Evolutionary conservation across 305 asterid genomes (phyloP), one percentile per base, ranked within the genome.

Genomic region (Fraxinus sp.): DNA sequence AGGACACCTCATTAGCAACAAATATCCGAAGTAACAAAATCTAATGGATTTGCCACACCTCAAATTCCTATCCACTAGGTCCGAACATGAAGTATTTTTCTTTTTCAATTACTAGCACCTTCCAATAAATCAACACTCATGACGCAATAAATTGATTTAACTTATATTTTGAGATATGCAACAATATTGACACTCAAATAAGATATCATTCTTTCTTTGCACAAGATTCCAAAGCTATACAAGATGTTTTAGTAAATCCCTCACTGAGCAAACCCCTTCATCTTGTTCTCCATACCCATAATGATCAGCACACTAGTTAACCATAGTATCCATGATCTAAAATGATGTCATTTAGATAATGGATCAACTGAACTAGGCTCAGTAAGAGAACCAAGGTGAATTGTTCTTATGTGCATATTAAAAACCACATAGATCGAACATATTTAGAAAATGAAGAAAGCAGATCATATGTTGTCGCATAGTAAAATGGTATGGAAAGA

Each of bases 1-100:
- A 73, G 57, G 46, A 79, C 57, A 28, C 41, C 74, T 39, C 66
- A 80, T 74, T 52, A 73, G 78, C 79, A 70, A 59, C 55, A 75
- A 80, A 24, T 78, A 78, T 64, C 74, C 66, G 0, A 74, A 24
- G 49, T 16, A 52, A 70, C 76, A 24, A 26, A 49, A 57, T 57
- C 66, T 22, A 62, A 22, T 9, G 26, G 33, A 62, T 2, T 62
- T 62, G 72, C 72, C 13, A 62, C 72, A 22, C 30, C 72, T 20
- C 16, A 62, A 20, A 20, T 20, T 22, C 72, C 72, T 2, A 62
- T 62, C 72, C 16, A 62, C 33, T 0, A 62, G 72, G 72, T 62
- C 11, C 14, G 3, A 1, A 64, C 72, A 24, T 64, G 26, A 57
- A 18, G 66, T 18, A 57, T 57, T 57, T 57, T n/a, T 18, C 11